Conservation (phyloP, 495 filamentous ascomycete genomes). For the Sordaria brevicollis region DNA sequence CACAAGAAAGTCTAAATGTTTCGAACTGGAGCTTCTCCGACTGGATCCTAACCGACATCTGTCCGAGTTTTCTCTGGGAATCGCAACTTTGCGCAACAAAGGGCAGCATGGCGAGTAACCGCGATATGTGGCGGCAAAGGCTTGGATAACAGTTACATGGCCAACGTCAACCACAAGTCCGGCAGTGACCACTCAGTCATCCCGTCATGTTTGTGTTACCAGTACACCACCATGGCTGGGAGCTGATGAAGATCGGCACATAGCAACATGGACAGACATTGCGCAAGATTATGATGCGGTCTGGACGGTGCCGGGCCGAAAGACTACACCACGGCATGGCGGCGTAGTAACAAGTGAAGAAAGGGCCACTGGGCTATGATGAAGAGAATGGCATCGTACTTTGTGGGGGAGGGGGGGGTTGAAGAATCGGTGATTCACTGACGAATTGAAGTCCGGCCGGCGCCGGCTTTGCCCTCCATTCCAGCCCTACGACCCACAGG, state of each 20-base stretch:
- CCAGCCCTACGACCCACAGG: constrained; percentile 16
- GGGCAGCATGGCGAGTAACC: background rate
- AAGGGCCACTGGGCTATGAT: background rate
- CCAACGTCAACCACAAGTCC: background rate
- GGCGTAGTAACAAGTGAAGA: background rate
- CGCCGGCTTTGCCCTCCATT: constrained; percentile 5
- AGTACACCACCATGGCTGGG: background rate
- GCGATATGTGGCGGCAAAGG: background rate
- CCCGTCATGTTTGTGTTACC: background rate
- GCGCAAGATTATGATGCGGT: background rate
- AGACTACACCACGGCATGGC: background rate
- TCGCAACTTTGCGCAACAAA: background rate
- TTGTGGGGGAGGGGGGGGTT: background rate
- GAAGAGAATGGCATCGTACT: background rate
- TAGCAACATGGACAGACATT: background rate
- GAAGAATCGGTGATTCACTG: background rate
- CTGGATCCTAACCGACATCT: background rate
- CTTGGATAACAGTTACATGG: background rate
- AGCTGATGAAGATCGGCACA: background rate
- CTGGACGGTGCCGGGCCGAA: background rate
- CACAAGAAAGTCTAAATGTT: background rate
- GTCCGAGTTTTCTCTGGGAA: background rate
- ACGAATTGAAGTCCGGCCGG: background rate
- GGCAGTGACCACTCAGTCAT: background rate
- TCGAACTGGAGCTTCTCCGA: background rate